A percentile compares a stretch with the other conserved stretches of the same genome.
Evolutionary conservation across 2,329 filamentous ascomycete species (phyloP).

Genomic region (Xylaria sp.): DNA sequence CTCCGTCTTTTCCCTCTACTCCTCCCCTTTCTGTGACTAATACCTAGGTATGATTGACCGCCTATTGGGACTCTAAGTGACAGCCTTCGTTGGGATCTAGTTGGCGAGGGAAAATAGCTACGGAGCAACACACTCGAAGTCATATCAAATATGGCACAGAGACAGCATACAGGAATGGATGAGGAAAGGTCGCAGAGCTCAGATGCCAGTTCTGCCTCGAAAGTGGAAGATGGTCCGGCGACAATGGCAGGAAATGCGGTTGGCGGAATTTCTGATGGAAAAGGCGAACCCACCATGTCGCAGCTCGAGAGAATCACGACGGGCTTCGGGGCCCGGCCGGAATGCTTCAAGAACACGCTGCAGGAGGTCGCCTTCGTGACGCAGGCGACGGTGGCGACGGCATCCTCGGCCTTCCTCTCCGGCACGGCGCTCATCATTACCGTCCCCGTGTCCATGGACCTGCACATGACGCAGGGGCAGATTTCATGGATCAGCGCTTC

Average conservation of each 20-base stretch:
- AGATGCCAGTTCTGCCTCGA: slow-evolving; percentile 13
- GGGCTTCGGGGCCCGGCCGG: slow-evolving; percentile 51
- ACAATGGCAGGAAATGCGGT: neutral
- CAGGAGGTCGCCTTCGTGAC: slow-evolving; percentile 70
- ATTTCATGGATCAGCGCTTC: slow-evolving; percentile 72
- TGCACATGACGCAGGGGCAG: slow-evolving; percentile 68
- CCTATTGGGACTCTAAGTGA: neutral
- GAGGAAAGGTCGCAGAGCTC: slow-evolving; percentile 20
- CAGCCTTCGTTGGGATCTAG: neutral
- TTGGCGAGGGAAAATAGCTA: slow-evolving; percentile 12
- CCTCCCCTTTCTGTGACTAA: neutral
- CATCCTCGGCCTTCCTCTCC: slow-evolving; percentile 63
- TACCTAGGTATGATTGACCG: neutral
- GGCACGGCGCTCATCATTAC: slow-evolving; percentile 68
- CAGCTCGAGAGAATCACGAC: slow-evolving; percentile 33
- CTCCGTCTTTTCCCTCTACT: neutral
- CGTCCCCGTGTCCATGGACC: slow-evolving; percentile 62
- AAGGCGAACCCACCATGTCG: slow-evolving; percentile 32
- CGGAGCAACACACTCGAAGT: slow-evolving; percentile 20
- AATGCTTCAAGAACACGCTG: slow-evolving; percentile 65
- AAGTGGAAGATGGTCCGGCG: neutral
- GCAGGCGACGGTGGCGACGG: slow-evolving; percentile 70
- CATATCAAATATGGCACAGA: slow-evolving; percentile 20
- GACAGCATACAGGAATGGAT: neutral
- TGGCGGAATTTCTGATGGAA: slow-evolving; percentile 7